Base-by-base conservation (phyloP, 805 yeast genomes). In the Ogataea pignaliae region DNA sequence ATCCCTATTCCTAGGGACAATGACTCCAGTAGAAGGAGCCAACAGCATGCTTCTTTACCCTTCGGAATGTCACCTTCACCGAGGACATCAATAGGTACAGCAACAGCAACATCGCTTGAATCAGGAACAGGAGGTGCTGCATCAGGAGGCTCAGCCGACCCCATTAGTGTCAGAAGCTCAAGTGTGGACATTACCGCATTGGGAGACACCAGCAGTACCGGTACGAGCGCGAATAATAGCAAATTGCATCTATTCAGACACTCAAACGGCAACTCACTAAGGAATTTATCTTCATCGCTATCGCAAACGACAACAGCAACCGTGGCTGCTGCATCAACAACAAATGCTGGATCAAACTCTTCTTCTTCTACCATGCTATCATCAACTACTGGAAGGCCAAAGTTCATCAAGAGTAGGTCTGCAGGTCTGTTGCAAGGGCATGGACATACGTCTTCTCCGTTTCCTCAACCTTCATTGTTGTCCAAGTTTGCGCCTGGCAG, bases 51-150 rank as follows among this genome's bases (percentile, higher is more conserved):
- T 26, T 15, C 34, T 15, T 39, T 37, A 32, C 11, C 34, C 26
- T 34, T 33, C 14, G 37, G 42, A 11, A 39, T 39, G 42, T 39
- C 42, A 4, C 42, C 42, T 15, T 39, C 42, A 12, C 15, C 28
- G 2, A 33, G 10, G 26, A 21, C 26, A 14, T 2, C 34, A 3
- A 12, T n/a, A 9, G 13, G 36, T 26, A 26, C 42, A 14, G 28
- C 37, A 21, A 16, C 35, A 16, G 11, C 37, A 15, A 6, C 35
- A 16, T 10, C 7, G 26, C 26, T 5, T 7, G 26, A 21, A 21
- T 21, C 26, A 21, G 26, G 26, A 21, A 21, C 26, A 21, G 26
- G 26, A 21, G 4, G 7, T 21, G 26, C 7, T 21, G 4, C 26
- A 7, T 21, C 26, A 21, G 26, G 26, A 21, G 26, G 7, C 26